phyloP scores from a whole-genome alignment of 345 rosid genomes.

The Melaleuca quinquenervia region DNA sequence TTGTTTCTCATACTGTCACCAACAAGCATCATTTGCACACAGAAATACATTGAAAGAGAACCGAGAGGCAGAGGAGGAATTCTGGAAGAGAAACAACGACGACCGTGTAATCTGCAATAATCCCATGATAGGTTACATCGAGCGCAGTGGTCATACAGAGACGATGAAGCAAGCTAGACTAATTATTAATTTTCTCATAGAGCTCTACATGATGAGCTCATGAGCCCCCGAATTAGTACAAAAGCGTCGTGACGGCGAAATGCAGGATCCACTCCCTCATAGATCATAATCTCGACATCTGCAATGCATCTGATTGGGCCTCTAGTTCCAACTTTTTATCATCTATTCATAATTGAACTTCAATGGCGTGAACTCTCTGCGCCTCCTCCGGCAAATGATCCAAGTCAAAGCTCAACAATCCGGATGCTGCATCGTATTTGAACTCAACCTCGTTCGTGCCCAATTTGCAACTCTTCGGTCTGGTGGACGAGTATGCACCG shows the following conservation, averaged over 20 bases:
- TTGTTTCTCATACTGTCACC: not conserved
- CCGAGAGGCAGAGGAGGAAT: not conserved
- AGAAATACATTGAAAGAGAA: not conserved
- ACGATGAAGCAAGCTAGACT: not conserved
- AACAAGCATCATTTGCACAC: not conserved
- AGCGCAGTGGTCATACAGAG: not conserved
- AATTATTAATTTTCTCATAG: not conserved
- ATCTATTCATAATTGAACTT: constrained; percentile 18
- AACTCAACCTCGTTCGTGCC: constrained; percentile 37
- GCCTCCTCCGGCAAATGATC: constrained; percentile 39
- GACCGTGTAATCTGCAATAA: not conserved
- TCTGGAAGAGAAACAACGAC: not conserved
- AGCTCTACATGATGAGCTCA: not conserved
- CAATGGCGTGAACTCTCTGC: constrained; percentile 27
- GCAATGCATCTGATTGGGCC: not conserved
- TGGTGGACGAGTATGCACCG: constrained; percentile 59
- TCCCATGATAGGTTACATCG: not conserved
- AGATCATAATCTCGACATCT: not conserved
- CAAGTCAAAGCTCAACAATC: constrained; percentile 35
- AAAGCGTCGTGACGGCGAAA: not conserved
- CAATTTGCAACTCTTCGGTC: constrained; percentile 57
- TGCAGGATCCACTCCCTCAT: not conserved
- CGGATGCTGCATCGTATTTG: constrained; percentile 31
- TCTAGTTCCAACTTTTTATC: not conserved
- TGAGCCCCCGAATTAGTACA: not conserved